Conservation (phyloP, 31 red algal species). For the Endocladia muricata region DNA sequence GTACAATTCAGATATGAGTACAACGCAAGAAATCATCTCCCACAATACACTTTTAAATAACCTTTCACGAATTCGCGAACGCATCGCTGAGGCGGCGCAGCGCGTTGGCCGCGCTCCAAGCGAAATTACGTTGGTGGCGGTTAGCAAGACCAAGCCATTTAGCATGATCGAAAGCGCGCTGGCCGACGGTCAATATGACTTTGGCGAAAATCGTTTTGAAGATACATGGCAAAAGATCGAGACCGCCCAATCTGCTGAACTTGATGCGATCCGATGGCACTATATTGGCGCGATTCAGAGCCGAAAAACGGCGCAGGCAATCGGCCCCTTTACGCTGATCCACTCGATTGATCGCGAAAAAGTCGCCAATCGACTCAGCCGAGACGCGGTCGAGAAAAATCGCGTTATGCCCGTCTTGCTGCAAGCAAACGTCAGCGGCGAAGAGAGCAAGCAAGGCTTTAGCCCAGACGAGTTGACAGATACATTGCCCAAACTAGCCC, state of each 20-base stretch:
- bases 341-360: not conserved
- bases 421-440: not conserved
- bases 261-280: not conserved
- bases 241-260: too few species aligned
- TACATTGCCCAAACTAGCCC: not conserved
- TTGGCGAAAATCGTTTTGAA: not conserved
- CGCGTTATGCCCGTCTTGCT: not conserved
- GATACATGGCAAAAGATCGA: not conserved
- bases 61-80: too few species aligned
- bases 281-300: not conserved
- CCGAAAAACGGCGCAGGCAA: not conserved
- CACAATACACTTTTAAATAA: too few species aligned
- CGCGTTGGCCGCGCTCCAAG: not conserved
- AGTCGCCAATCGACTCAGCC: not conserved
- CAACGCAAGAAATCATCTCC: too few species aligned
- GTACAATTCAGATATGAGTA: too few species aligned
- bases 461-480: not conserved
- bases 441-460: not conserved
- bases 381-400: not conserved
- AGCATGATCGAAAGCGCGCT: not conserved
- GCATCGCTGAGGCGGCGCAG: not conserved
- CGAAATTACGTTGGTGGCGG: not conserved
- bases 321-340: not conserved
- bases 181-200: not conserved
- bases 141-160: not conserved